Evolutionary conservation across 2,329 filamentous ascomycete species (phyloP).

Genomic region (Ceratocystis eucalypticola): DNA sequence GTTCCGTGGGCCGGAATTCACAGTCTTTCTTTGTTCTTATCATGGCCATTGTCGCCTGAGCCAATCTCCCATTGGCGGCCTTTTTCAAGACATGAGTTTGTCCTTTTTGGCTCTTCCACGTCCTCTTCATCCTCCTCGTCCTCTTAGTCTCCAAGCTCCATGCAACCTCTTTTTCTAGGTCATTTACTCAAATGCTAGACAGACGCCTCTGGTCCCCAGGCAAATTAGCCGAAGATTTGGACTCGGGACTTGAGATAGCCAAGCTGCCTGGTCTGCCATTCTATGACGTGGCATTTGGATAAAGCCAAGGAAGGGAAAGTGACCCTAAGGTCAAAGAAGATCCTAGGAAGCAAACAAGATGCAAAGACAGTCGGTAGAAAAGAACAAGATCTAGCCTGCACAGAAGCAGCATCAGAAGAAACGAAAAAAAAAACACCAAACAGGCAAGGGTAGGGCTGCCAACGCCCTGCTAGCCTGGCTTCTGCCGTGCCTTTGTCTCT

Average conservation of each 20-base stretch:
- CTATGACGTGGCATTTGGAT: no score
- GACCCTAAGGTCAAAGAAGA: neutral
- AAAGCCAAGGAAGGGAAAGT: no score
- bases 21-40: neutral
- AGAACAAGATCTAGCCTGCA: neutral
- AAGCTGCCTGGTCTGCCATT: neutral
- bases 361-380: neutral
- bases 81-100: neutral
- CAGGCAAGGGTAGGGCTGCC: neutral
- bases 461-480: neutral
- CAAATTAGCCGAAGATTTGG: neutral
- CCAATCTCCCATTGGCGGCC: neutral
- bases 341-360: neutral
- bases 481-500: constrained; percentile 4
- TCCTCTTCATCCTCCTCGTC: neutral
- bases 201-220: neutral
- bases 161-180: neutral
- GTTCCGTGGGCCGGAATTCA: no score
- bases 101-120: neutral
- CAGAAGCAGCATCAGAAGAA: neutral
- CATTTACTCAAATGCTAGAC: neutral
- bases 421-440: neutral
- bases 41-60: neutral
- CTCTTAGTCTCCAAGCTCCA: neutral
- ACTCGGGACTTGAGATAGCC: neutral